These are phyloP conservation scores for Malassezia japonica DNA, from an alignment of 1,284 basidiomycete species.

Conservation along the genomic window DNA sequence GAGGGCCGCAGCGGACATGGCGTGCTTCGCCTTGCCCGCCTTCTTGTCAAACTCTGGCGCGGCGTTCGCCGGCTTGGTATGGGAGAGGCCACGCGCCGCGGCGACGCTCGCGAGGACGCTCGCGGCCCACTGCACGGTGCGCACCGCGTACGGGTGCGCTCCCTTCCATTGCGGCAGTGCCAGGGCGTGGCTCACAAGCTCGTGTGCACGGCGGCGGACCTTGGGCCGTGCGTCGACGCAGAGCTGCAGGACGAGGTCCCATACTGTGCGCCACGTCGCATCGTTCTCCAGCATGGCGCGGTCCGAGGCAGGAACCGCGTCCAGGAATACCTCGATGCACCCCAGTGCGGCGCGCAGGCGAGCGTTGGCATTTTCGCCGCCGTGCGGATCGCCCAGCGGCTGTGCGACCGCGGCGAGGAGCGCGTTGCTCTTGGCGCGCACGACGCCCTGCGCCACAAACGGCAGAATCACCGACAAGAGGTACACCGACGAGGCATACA, in stretches of 20 bases:
- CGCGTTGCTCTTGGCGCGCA: slow-evolving; percentile 29
- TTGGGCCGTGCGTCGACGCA: slow-evolving; percentile 83
- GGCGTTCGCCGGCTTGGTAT: slow-evolving; percentile 53
- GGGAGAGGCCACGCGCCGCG: slow-evolving; percentile 54
- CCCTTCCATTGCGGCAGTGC: slow-evolving; percentile 18
- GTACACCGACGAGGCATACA: slow-evolving; percentile 36
- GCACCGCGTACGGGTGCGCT: slow-evolving; percentile 74
- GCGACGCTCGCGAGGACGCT: slow-evolving; percentile 61
- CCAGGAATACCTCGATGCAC: slow-evolving; percentile 62
- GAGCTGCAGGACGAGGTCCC: slow-evolving; percentile 65
- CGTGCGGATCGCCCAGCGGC: slow-evolving; percentile 48
- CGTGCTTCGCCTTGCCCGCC: slow-evolving; percentile 35
- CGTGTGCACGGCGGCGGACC: slow-evolving; percentile 80
- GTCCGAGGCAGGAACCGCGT: slow-evolving; percentile 57
- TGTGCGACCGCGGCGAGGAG: slow-evolving; percentile 30
- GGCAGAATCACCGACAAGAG: slow-evolving; percentile 39
- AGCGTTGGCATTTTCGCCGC: slow-evolving; percentile 53
- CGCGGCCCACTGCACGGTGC: slow-evolving; percentile 68
- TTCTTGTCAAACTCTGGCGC: slow-evolving; percentile 47
- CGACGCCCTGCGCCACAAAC: slow-evolving; percentile 28
- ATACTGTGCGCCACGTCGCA: slow-evolving; percentile 42
- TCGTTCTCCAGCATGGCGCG: slow-evolving; percentile 35
- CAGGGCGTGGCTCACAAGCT: slow-evolving; percentile 65
- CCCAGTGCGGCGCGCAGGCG: slow-evolving; percentile 62
- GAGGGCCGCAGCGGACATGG: slow-evolving; percentile 30